Evolutionary conservation across 2,329 filamentous ascomycete genomes (phyloP), one percentile per base, ranked within the genome.

Genomic region (Talaromyces pinophilus): DNA sequence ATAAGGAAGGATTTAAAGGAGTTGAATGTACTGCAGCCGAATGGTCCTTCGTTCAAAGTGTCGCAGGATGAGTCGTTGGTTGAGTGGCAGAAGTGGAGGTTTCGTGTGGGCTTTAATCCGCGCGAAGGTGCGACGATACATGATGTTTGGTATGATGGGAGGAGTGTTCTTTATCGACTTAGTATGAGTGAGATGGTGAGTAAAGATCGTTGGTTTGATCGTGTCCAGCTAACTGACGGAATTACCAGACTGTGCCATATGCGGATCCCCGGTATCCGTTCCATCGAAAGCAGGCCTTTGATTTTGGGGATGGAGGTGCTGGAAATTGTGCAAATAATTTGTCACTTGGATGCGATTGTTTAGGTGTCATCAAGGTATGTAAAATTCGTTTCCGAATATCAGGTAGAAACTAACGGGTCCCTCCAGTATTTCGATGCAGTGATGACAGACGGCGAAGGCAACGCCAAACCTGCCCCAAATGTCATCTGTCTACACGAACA

Each of bases 401-500:
- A 19, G 6, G 6, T 19, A 44, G 6, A 44, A 44, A 8, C n/a
- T 57, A 25, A 57, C 19, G 5, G 15, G 0, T 35, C 1, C 15
- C 46, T 72, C 33, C 33, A 88, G 71, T 91, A 91, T 71, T 82
- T 91, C 46, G 84, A 83, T 63, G 84, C 83, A 2, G 82, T 87
- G 17, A 76, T 89, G 1, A 83, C 83, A 15, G 84, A 88, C 67
- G 84, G 86, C 71, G 86, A 87, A 66, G 89, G 88, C 19, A 82
- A 84, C 17, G 82, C 86, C 0, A 73, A 86, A 1, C 77, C 82
- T 1, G 84, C 90, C 80, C 84, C 87, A n/a, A 91, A 90, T 67
- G 85, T 87, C 13, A 81, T 91, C 44, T 91, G 89, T 72, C 83
- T 91, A 60, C 89, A 91, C 73, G 89, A 91, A 73, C 88, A 90